Evolutionary conservation across 2,329 filamentous ascomycete species (phyloP), one percentile per base, ranked within the genome.

Genomic region (Fusarium virguliforme): DNA sequence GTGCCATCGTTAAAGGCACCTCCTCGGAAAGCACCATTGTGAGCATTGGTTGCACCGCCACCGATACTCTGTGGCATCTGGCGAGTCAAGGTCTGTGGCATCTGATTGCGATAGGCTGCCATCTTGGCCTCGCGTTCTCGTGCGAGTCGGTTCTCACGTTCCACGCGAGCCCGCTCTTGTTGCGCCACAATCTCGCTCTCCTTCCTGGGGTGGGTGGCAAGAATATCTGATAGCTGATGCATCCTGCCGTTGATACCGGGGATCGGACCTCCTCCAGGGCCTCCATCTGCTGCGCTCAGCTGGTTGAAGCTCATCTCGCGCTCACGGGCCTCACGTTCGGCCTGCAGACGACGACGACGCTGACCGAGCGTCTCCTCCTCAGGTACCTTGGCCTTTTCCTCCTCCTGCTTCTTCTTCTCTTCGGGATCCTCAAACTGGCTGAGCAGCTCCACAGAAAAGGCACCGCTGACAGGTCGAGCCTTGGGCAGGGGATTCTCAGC

Each of bases 291-390:
- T 18, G 71, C 70, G 13, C 69, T 67, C 22, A 75, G 68, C 18
- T 76, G 74, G 60, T 79, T 78, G 38, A 81, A 77, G 43, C 81
- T 83, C 79, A 88, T 87, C 70, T 88, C 87, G 43, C 85, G 82
- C 67, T 88, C 87, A 30, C 88, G 87, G 7, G 90, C 90, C 79
- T 92, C 90, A 28, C 85, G 85, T 75, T 91, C 89, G 7, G 90
- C 89, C 78, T 94, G 92, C 2, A 96, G 84, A 28, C 93, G 88
- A 30, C 89, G 89, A 1, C 92, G 90, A 10, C 93, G 90, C 79
- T 95, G 92, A 9, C 92, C 93, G 0, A 96, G 84, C 0, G 93
- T 95, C 77, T 96, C 93, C 73, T 94, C 91, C 71, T 91, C 91
- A 6, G 68, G 76, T 0, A 48, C 15, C 12, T 74, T 73, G 7